Evolutionary conservation across 75 land plant genomes (phyloP).

Genomic region (Cupressus sempervirens): DNA sequence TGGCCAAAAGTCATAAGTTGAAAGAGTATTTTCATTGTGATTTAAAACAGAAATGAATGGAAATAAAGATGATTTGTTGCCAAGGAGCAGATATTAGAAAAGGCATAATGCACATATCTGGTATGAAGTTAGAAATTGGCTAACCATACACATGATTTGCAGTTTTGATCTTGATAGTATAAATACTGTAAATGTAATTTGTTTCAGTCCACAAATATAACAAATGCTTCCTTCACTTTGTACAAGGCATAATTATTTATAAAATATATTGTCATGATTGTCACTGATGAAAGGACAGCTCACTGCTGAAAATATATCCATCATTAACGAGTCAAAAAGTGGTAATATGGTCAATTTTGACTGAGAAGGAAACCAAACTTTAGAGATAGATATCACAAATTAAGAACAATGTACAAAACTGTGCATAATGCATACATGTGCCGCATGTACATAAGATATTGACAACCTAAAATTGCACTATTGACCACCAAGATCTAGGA

Average conservation of each 20-base stretch:
- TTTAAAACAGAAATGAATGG: neutral
- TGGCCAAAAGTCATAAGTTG: neutral
- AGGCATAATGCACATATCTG: neutral
- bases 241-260: neutral
- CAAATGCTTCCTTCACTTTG: neutral
- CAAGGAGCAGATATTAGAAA: neutral
- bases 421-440: neutral
- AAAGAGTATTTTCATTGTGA: neutral
- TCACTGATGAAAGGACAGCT: neutral
- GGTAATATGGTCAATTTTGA: neutral
- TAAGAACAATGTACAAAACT: neutral
- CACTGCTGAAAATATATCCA: neutral
- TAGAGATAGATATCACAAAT: neutral
- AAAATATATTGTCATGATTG: neutral
- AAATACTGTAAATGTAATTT: neutral
- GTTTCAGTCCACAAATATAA: neutral
- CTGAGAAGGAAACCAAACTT: neutral
- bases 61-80: neutral
- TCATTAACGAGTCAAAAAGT: neutral
- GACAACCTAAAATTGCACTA: neutral
- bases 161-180: neutral
- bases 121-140: neutral
- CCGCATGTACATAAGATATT: neutral
- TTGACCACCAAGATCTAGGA: neutral
- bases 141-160: neutral